Evolutionary conservation across 306 rosid species (phyloP).

Genomic region (Fagus sylvatica): DNA sequence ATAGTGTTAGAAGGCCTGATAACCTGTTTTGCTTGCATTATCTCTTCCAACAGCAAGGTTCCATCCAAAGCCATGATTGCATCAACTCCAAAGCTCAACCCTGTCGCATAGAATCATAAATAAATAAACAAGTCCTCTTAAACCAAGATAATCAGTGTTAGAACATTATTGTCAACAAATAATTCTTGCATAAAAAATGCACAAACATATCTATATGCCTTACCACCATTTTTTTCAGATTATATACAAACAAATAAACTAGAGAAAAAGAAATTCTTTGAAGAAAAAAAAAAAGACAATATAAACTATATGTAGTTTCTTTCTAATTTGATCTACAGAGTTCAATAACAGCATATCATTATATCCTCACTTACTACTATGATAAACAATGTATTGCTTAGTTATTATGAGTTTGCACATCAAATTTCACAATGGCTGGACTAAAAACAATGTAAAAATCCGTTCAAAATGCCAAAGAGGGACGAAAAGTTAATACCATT

Average conservation of each 20-base stretch:
- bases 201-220: background rate
- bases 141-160: slow-evolving; percentile 14
- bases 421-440: no score
- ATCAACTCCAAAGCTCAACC: slow-evolving; percentile 75
- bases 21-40: slow-evolving; percentile 79
- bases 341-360: no score
- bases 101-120: slow-evolving; percentile 42
- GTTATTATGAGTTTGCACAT: no score
- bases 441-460: no score
- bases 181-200: background rate
- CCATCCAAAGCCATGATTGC: slow-evolving; percentile 58
- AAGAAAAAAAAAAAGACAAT: background rate
- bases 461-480: no score
- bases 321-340: slow-evolving; percentile 5
- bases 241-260: background rate
- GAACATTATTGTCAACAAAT: slow-evolving; percentile 4
- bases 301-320: background rate
- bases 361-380: no score
- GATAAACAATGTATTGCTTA: no score
- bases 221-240: slow-evolving; percentile 1
- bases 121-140: background rate
- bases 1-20: slow-evolving; percentile 23
- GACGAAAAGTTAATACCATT: background rate
- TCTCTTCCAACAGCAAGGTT: slow-evolving; percentile 75
- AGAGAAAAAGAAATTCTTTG: background rate